Evolutionary conservation across 1,284 basidiomycete genomes (phyloP).

Genomic region (Ceratobasidium sp.): DNA sequence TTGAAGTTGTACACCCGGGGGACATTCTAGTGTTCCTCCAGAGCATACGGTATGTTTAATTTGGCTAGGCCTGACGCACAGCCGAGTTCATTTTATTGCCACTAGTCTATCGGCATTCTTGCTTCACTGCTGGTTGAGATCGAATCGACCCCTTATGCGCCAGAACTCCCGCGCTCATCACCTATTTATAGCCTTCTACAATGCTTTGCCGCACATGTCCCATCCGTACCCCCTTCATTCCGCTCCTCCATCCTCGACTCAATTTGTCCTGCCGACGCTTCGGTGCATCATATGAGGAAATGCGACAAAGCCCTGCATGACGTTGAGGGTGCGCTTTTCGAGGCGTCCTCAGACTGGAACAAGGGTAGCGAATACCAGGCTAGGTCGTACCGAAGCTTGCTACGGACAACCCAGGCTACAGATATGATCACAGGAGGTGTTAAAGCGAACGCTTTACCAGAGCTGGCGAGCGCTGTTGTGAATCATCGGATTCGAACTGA

Average conservation of each 20-base stretch:
- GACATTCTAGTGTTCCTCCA: slow-evolving; percentile 45
- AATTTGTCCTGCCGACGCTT: background rate
- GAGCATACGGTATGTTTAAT: slow-evolving; percentile 37
- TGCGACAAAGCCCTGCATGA: slow-evolving; percentile 53
- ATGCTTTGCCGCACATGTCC: slow-evolving; percentile 56
- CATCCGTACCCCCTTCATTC: slow-evolving; percentile 54
- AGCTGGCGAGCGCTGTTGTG: slow-evolving; percentile 60
- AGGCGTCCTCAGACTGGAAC: slow-evolving; percentile 46
- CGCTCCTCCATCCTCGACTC: slow-evolving; percentile 49
- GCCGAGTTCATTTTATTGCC: background rate
- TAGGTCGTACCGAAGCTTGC: slow-evolving; percentile 51
- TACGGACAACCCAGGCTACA: slow-evolving; percentile 73
- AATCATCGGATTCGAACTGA: slow-evolving; percentile 66
- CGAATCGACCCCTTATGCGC: slow-evolving; percentile 58
- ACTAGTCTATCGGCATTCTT: slow-evolving; percentile 62
- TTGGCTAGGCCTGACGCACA: too few species aligned
- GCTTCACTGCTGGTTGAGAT: slow-evolving; percentile 60
- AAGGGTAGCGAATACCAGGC: slow-evolving; percentile 4
- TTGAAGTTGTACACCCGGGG: slow-evolving; percentile 45
- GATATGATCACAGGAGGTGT: slow-evolving; percentile 72
- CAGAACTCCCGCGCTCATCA: slow-evolving; percentile 50
- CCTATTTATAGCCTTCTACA: slow-evolving; percentile 55
- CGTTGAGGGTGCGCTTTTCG: slow-evolving; percentile 54
- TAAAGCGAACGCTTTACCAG: slow-evolving; percentile 69
- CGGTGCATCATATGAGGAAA: slow-evolving; percentile 38